These are phyloP conservation scores for Cinchona pubescens DNA, from an alignment of 257 asterid species.

Conservation along the genomic window DNA sequence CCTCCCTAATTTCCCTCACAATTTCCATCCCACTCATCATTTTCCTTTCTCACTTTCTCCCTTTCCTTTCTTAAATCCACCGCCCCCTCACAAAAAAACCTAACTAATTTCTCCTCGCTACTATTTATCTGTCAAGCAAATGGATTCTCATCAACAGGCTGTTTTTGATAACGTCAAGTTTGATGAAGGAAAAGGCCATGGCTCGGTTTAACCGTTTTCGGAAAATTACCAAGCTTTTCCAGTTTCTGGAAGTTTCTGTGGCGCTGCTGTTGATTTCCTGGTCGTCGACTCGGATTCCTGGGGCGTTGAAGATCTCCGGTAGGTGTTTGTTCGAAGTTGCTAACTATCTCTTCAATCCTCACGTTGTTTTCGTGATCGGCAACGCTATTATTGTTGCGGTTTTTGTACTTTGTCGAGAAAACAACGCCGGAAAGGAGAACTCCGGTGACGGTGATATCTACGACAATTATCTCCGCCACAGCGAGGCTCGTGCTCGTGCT, in stretches of 20 bases:
- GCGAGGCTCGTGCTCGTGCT: slow-evolving; percentile 35
- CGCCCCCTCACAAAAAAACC: slow-evolving; percentile 21
- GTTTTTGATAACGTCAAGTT: slow-evolving; percentile 30
- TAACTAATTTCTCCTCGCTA: too few relatives aligned
- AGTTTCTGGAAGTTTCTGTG: slow-evolving; percentile 40
- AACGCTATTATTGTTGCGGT: slow-evolving; percentile 52
- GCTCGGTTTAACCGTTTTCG: slow-evolving; percentile 50
- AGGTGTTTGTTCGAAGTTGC: slow-evolving; percentile 19
- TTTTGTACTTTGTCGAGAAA: slow-evolving; percentile 45
- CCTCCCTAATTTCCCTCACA: background rate
- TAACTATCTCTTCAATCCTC: slow-evolving; percentile 53
- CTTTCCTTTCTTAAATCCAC: slow-evolving; percentile 18
- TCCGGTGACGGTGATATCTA: slow-evolving; percentile 33
- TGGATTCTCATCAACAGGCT: slow-evolving; percentile 24
- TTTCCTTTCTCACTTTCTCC: background rate
- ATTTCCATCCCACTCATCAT: background rate
- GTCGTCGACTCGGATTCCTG: slow-evolving; percentile 60
- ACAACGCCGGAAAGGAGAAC: slow-evolving; percentile 19
- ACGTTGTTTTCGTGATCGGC: slow-evolving; percentile 75
- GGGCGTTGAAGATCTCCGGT: slow-evolving; percentile 24
- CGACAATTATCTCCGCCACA: slow-evolving; percentile 42
- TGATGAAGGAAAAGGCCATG: slow-evolving; percentile 36
- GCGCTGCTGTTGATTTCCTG: slow-evolving; percentile 55
- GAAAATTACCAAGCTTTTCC: slow-evolving; percentile 37
- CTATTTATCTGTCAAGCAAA: too few relatives aligned